These are phyloP conservation scores for Ganoderma lingzhi DNA, from an alignment of 1,284 basidiomycete genomes.

Conservation along the genomic window DNA sequence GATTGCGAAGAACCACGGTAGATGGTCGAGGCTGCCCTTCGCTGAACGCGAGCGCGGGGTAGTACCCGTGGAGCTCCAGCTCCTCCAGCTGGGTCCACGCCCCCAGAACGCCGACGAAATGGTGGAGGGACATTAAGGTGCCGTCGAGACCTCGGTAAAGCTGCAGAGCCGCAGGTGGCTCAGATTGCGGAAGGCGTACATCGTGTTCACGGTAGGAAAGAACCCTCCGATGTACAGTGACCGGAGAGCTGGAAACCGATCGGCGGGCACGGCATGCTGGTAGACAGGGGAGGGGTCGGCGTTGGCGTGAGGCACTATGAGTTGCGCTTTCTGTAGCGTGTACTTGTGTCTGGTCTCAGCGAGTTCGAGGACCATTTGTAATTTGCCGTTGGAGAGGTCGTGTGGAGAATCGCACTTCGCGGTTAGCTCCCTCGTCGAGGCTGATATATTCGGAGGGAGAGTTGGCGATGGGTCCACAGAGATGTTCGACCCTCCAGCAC, in stretches of 20 bases:
- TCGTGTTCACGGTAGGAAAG: background rate
- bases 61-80: background rate
- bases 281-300: slow-evolving; percentile 1
- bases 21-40: background rate
- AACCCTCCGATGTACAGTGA: background rate
- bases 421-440: background rate
- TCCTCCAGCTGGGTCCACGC: slow-evolving; percentile 2
- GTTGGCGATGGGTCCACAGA: background rate
- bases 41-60: background rate
- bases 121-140: background rate
- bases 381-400: background rate
- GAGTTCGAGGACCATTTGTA: background rate
- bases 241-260: background rate
- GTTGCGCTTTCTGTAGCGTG: background rate
- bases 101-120: background rate
- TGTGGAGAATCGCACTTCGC: background rate
- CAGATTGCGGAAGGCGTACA: slow-evolving; percentile 3
- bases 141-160: background rate
- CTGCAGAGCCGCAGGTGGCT: background rate
- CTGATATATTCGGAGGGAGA: background rate
- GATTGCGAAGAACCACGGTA: background rate
- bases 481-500: background rate
- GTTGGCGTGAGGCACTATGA: background rate
- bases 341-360: background rate
- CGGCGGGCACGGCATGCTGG: background rate